phyloP scores from a whole-genome alignment of 768 basidiomycete species.

The Russula emetica region DNA sequence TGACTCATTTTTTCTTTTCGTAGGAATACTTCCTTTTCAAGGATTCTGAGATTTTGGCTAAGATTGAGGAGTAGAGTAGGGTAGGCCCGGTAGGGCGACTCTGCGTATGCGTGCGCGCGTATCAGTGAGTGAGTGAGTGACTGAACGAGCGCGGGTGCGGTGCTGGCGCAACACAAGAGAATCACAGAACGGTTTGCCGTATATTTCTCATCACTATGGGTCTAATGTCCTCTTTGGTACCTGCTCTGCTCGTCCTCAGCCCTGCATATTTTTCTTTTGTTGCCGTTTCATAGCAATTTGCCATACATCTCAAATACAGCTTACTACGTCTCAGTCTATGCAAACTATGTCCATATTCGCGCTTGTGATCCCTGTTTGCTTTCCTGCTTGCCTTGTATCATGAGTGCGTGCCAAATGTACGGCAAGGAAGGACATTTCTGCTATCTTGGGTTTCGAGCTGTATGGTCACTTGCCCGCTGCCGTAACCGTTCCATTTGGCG shows the following conservation, averaged over 20 bases:
- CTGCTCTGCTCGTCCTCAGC: not conserved
- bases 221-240: not conserved
- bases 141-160: not conserved
- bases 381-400: too few species aligned
- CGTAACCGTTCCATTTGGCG: too few species aligned
- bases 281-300: constrained; percentile 6
- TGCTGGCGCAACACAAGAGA: not conserved
- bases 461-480: too few species aligned
- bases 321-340: not conserved
- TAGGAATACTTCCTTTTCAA: constrained; percentile 96
- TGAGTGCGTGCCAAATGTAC: too few species aligned
- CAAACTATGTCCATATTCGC: too few species aligned
- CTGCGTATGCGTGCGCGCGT: too few species aligned
- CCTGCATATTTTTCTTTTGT: constrained; percentile 1
- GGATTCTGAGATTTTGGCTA: constrained; percentile 92
- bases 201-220: constrained; percentile 1
- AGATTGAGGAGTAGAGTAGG: constrained; percentile 79
- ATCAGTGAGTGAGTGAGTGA: not conserved
- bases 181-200: constrained; percentile 8
- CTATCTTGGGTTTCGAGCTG: too few species aligned
- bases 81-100: too few species aligned
- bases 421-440: too few species aligned
- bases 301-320: constrained; percentile 3
- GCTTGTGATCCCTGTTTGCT: too few species aligned
- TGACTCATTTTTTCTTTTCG: not conserved